Base-by-base conservation (phyloP, 129 eudicot genomes). In the Rutidosis leptorrhynchoides region DNA sequence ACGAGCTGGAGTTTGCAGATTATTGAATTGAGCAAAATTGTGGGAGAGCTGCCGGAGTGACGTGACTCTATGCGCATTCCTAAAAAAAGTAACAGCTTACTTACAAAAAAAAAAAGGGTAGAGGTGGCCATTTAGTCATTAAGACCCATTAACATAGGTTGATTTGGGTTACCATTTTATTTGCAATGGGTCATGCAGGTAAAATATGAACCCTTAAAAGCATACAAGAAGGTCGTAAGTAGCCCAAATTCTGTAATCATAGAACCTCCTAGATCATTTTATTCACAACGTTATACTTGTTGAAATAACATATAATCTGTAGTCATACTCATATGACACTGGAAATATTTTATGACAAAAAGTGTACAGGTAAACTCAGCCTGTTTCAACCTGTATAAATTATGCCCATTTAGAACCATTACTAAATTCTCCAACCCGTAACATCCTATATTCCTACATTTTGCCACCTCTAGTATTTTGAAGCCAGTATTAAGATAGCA, bases 41-140 rank as follows among this genome's bases (percentile, higher is more conserved):
- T 59, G 89, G 40, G 99, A 93, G 42, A 93, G 89, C 57, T 93
- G 96, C 24, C 96, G 91, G 30, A 84, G 75, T 21, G 96, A 82
- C 70, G 80, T 35, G 55, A 74, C 81, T 74, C 89, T 82, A 64
- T 82, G 76, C 3, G 85, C 68, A 75, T 70, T 87, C 82, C 98
- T 89, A 77, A 25, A 77, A n/a, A 65, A 49, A 45, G 1, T 22
- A 25, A 21, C 58, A 26, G 57, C 33, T n/a, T n/a, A n/a, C n/a
- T n/a, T n/a, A n/a, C n/a, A n/a, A n/a, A n/a, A n/a, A 57, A 10
- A 42, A 2, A 23, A 3, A 22, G 16, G 21, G 58, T 25, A 30
- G 6, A n/a, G 19, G 63, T 26, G 20, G 9, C 32, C 19, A 26
- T 16, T 27, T 57, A 28, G 17, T n/a, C 30, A 58, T 2, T 27